Evolutionary conservation across 192 early-diverging fungal species (phyloP).

Genomic region (Podila epigama): DNA sequence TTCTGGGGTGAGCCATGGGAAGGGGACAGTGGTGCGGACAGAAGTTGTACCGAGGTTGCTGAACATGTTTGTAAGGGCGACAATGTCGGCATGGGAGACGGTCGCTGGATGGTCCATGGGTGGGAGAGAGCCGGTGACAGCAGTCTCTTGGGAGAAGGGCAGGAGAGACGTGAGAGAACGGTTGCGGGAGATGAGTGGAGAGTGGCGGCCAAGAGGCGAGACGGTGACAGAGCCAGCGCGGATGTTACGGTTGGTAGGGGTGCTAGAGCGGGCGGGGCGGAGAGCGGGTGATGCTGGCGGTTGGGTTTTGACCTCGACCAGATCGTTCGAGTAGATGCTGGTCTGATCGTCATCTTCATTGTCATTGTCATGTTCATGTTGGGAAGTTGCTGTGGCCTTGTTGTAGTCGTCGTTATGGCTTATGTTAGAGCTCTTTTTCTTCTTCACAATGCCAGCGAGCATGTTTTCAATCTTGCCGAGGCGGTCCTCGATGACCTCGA

Average conservation of each 20-base stretch:
- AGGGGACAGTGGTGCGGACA: conserved; percentile 38
- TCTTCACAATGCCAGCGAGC: conserved; percentile 58
- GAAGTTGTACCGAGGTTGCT: conserved; percentile 38
- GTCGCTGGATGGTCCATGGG: conserved; percentile 8
- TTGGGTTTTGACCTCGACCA: conserved; percentile 41
- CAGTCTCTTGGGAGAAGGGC: conserved; percentile 24
- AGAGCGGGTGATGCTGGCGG: conserved; percentile 32
- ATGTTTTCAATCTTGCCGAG: conserved; percentile 67
- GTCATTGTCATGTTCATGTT: conserved; percentile 26
- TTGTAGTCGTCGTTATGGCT: not conserved
- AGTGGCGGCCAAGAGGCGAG: conserved; percentile 19
- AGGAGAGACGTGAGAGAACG: conserved; percentile 31
- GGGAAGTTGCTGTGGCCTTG: conserved; percentile 6
- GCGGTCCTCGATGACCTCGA: conserved; percentile 72
- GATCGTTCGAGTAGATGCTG: conserved; percentile 16
- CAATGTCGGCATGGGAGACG: conserved; percentile 27
- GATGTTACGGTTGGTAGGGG: conserved; percentile 11
- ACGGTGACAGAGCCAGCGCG: conserved; percentile 22
- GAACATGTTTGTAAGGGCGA: conserved; percentile 34
- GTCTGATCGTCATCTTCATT: conserved; percentile 18
- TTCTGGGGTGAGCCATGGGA: conserved; percentile 46
- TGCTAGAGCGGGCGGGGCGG: conserved; percentile 10
- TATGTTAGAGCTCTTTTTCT: conserved; percentile 34
- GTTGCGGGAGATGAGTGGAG: conserved; percentile 44
- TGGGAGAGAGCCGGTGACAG: conserved; percentile 10